Evolutionary conservation across 192 early-diverging fungal genomes (phyloP).

Genomic region (Linnemannia hyalina): DNA sequence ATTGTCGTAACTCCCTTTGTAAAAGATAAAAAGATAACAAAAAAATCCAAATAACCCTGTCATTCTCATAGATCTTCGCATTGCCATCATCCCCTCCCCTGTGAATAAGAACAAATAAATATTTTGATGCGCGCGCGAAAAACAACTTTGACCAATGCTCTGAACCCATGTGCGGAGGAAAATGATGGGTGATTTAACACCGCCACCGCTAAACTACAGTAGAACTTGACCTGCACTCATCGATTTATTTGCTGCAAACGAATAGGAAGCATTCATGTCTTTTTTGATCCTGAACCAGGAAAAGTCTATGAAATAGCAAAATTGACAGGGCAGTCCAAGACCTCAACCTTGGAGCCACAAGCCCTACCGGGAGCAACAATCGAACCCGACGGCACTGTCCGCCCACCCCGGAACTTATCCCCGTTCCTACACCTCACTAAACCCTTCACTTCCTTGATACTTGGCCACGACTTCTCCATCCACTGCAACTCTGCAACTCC

Average conservation of each 20-base stretch:
- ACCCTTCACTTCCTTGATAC: neutral
- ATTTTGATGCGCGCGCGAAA: too few species aligned
- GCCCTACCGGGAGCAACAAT: neutral
- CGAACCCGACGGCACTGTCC: neutral
- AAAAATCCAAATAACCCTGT: neutral
- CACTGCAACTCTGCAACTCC: neutral
- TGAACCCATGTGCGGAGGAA: too few species aligned
- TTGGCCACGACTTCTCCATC: neutral
- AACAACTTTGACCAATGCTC: too few species aligned
- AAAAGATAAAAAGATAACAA: neutral
- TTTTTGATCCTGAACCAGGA: too few species aligned
- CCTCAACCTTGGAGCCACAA: neutral
- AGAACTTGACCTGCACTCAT: too few species aligned
- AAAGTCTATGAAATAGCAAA: neutral
- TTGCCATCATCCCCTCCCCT: neutral
- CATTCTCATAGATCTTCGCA: too few species aligned
- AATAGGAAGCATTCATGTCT: too few species aligned
- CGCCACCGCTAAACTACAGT: too few species aligned
- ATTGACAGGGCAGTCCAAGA: neutral
- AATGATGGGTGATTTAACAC: too few species aligned
- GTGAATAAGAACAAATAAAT: neutral
- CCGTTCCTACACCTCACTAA: neutral
- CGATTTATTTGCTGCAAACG: too few species aligned
- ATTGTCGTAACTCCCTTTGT: neutral
- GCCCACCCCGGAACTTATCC: neutral